Conservation (phyloP, 768 basidiomycete genomes). For the Floccularia luteovirens region DNA sequence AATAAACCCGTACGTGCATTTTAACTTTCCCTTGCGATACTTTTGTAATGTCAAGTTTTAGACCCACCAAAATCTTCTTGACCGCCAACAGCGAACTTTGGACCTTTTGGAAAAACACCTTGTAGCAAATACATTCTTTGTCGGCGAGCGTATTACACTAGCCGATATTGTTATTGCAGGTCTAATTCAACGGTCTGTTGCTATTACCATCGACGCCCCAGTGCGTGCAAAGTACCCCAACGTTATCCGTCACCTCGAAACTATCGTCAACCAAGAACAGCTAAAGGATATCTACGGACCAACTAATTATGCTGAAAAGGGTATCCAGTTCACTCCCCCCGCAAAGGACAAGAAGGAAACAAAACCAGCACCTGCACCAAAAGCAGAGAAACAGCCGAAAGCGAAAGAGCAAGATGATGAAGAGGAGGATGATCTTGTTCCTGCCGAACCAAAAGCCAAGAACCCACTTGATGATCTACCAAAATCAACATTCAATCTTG, state of each 20-base stretch:
- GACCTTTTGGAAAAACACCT: constrained; percentile 70
- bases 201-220: constrained; percentile 56
- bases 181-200: constrained; percentile 45
- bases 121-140: constrained; percentile 77
- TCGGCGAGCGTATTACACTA: constrained; percentile 89
- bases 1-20: constrained; percentile 63
- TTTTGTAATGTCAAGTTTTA: constrained; percentile 14
- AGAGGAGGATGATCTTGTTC: constrained; percentile 68
- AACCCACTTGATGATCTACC: constrained; percentile 92
- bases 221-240: constrained; percentile 65
- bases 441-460: constrained; percentile 84
- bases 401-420: constrained; percentile 59
- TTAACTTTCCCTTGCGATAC: not conserved
- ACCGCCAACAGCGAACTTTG: constrained; percentile 51
- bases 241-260: constrained; percentile 80
- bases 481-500: constrained; percentile 81
- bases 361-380: constrained; percentile 43
- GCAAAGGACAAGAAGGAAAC: constrained; percentile 72
- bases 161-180: constrained; percentile 76
- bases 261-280: constrained; percentile 77
- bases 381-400: constrained; percentile 60
- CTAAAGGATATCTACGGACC: constrained; percentile 62
- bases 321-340: constrained; percentile 61
- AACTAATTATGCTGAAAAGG: constrained; percentile 59
- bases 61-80: constrained; percentile 49